Evolutionary conservation across 2,329 filamentous ascomycete species (phyloP).

Genomic region (Ophiobolus disseminans): DNA sequence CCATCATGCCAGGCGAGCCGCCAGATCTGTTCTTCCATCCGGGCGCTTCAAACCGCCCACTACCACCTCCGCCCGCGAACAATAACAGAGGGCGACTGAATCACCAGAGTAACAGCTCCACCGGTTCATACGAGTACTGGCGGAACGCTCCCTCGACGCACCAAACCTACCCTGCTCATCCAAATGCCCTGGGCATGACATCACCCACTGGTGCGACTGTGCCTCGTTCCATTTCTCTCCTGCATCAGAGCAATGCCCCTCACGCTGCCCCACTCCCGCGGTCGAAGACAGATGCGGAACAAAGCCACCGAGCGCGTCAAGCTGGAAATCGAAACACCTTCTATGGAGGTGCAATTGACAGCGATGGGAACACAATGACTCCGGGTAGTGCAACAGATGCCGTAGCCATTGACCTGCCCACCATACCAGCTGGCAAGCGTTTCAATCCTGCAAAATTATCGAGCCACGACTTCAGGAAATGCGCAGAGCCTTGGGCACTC

Average conservation of each 20-base stretch:
- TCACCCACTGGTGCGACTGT: slow-evolving; percentile 43
- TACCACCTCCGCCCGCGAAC: slow-evolving; percentile 69
- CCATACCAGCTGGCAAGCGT: slow-evolving; percentile 78
- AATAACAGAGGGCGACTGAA: slow-evolving; percentile 55
- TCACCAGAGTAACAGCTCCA: slow-evolving; percentile 42
- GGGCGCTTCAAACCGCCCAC: slow-evolving; percentile 68
- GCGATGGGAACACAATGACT: slow-evolving; percentile 65
- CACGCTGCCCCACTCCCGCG: slow-evolving; percentile 81
- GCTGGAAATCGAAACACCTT: slow-evolving; percentile 42
- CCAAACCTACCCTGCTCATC: slow-evolving; percentile 41
- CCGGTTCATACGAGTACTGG: slow-evolving; percentile 57
- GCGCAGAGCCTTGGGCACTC: slow-evolving; percentile 89
- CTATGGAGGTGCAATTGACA: slow-evolving; percentile 44
- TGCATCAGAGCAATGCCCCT: slow-evolving; percentile 81
- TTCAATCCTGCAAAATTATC: slow-evolving; percentile 88
- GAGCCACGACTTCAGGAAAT: slow-evolving; percentile 80
- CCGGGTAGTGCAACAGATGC: slow-evolving; percentile 49
- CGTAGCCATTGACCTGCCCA: slow-evolving; percentile 81
- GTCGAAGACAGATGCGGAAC: slow-evolving; percentile 92
- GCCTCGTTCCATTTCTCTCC: slow-evolving; percentile 66
- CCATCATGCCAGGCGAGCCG: slow-evolving; percentile 64
- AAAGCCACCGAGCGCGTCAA: slow-evolving; percentile 54
- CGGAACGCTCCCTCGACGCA: slow-evolving; percentile 41
- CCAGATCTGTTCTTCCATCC: slow-evolving; percentile 95
- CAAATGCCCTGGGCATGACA: slow-evolving; percentile 40